Evolutionary conservation across 2,329 filamentous ascomycete species (phyloP), one percentile per base, ranked within the genome.

Genomic region (Ramichloridium luteum): DNA sequence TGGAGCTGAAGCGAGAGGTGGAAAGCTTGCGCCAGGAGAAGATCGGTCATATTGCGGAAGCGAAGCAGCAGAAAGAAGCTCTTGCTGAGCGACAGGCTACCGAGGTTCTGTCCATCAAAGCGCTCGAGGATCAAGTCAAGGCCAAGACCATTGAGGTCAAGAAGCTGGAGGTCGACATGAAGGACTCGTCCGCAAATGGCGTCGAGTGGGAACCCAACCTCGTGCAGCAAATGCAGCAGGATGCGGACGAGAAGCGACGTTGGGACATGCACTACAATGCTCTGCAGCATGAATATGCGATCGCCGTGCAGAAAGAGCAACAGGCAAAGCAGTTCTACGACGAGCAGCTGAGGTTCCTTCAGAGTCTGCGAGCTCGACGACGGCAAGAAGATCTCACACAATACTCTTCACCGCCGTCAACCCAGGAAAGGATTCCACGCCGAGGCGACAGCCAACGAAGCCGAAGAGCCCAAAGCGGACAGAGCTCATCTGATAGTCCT

Each of bases 71-170:
- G 32, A 57, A 65, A 32, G 50, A 60, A 31, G 47, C 46, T 4
- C 39, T 64, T 17, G 61, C 58, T 13, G 52, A 53, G 11, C 58
- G 57, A 36, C 54, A 58, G 26, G 52, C 50, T 2, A 56, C 60
- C 22, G 61, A 66, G 43, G 44, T 56, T 3, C 51, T 57, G 14
- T 46, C 60, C 9, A 68, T 74, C 55, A 74, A 69, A 20, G 61
- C 69, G 18, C 61, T 88, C 30, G 82, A 90, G 52, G 70, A 80
- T 6, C 77, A 82, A 39, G 67, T 90, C 16, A 77, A 74, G 43
- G 70, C 80, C 37, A 80, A 78, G 46, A 70, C 74, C n/a, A 62
- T 64, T 14, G 72, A 78, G 41, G 72, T 88, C 42, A 82, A 83
- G 51, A 69, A 76, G 31, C 65, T 85, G 15, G 82, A 90, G 51